Base-by-base conservation (phyloP, 2,329 filamentous ascomycete species). In the Claviceps sp. region DNA sequence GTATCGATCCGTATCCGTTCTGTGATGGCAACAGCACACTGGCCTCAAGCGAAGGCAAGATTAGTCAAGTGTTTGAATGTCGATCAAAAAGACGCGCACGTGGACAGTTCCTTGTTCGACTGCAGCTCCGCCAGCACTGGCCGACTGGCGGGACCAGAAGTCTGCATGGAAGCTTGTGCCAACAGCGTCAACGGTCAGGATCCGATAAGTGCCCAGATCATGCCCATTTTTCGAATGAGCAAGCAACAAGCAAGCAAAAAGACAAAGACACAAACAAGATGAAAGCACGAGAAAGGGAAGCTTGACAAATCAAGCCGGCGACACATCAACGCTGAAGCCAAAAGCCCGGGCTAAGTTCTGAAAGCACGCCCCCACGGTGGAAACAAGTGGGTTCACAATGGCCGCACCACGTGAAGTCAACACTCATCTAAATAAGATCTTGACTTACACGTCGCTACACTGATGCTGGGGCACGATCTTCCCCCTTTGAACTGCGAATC, bases 401-500 rank as follows among this genome's bases (percentile, higher is more conserved):
- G 48, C 16, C 34, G 52, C 45, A 41, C 40, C 52, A 48, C 52
- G 34, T 30, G 13, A 18, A 42, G 30, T 9, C 42, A 37, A n/a
- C 20, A 20, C 16, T 45, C 37, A 9, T 30, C 26, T 22, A 22
- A n/a, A n/a, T 30, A 30, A 30, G 26, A 34, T 34, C 9, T 42
- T 45, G 47, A 64, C 63, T 65, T 60, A 66, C 63, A 65, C 47
- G 54, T 58, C 61, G 55, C 48, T 52, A 51, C 50, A 47, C n/a
- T 54, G 53, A 13, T 16, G 47, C 43, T 58, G 61, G 41, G 61
- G 63, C 49, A 67, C 65, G 18, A 64, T 60, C 54, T 63, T 67
- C 47, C 64, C 65, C 49, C 60, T 54, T 42, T 62, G 61, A 45
- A 66, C 59, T 50, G 65, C 63, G 58, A 61, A 66, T 36, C 56